Evolutionary conservation across 306 rosid species (phyloP).

Genomic region (Notholithocarpus densiflorus): DNA sequence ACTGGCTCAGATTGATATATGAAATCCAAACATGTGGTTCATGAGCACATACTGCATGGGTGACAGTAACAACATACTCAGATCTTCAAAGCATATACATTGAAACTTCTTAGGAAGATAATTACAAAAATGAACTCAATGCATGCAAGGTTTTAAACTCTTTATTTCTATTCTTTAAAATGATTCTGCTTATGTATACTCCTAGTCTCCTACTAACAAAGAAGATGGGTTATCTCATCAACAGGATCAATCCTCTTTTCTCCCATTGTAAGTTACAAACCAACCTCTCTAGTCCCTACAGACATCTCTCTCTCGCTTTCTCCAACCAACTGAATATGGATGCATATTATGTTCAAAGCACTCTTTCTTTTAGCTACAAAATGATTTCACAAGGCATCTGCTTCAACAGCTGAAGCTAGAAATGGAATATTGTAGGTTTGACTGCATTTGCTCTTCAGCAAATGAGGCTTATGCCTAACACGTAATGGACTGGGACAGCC

Average conservation of each 20-base stretch:
- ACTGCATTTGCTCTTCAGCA: not conserved
- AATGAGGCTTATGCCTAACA: constrained; percentile 1
- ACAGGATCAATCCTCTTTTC: not conserved
- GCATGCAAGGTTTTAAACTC: not conserved
- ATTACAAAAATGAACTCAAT: constrained; percentile 1
- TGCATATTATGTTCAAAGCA: no score
- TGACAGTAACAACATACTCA: not conserved
- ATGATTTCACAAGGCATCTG: not conserved
- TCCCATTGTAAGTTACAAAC: not conserved
- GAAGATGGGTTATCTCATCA: not conserved
- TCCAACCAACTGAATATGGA: no score
- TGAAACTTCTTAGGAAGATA: not conserved
- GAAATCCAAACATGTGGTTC: not conserved
- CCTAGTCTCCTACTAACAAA: not conserved
- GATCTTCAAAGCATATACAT: not conserved
- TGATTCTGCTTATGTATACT: not conserved
- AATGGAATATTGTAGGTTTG: not conserved
- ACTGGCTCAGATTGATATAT: not conserved
- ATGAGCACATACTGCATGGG: not conserved
- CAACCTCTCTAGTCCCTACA: no score
- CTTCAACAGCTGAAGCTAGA: not conserved
- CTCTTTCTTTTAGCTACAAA: no score
- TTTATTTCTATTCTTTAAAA: not conserved
- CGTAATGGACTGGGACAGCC: not conserved
- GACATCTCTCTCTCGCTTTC: no score